A percentile compares a stretch with the other conserved stretches of the same genome.
These are phyloP conservation scores for Paraleonurus japonicus DNA, from an alignment of 257 asterid species.

Conservation along the genomic window DNA sequence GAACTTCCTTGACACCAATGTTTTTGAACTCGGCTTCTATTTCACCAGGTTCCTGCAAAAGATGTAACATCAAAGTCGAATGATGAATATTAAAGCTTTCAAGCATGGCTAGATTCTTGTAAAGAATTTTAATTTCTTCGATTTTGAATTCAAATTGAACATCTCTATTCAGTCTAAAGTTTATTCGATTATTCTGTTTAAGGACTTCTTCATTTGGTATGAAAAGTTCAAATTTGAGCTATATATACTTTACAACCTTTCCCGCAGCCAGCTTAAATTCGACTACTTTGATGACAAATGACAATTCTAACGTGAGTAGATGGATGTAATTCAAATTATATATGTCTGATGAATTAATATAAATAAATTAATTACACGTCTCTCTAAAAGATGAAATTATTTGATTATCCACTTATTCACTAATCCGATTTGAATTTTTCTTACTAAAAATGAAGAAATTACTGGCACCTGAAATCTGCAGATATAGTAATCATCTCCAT, in stretches of 20 bases:
- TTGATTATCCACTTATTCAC: neutral
- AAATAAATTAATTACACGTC: too few relatives aligned
- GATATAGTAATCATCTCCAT: slow-evolving; percentile 65
- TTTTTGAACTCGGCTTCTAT: slow-evolving; percentile 67
- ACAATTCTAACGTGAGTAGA: too few relatives aligned
- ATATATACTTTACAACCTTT: too few relatives aligned
- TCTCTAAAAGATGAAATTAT: too few relatives aligned
- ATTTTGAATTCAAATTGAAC: too few relatives aligned
- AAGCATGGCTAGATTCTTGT: neutral
- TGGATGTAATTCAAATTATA: too few relatives aligned
- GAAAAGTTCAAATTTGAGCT: neutral
- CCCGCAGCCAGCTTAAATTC: too few relatives aligned
- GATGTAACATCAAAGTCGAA: neutral
- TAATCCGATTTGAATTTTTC: too few relatives aligned
- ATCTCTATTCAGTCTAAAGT: neutral
- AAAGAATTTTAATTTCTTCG: neutral
- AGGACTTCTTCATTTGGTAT: neutral
- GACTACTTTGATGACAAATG: too few relatives aligned
- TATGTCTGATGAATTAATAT: too few relatives aligned
- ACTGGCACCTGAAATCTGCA: slow-evolving; percentile 64
- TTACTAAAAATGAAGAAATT: neutral
- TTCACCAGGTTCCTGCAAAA: slow-evolving; percentile 68
- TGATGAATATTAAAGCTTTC: too few relatives aligned
- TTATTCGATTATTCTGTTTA: too few relatives aligned
- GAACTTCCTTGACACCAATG: slow-evolving; percentile 47